phyloP scores from a whole-genome alignment of 2,329 filamentous ascomycete species.

The Aureobasidium sp. region DNA sequence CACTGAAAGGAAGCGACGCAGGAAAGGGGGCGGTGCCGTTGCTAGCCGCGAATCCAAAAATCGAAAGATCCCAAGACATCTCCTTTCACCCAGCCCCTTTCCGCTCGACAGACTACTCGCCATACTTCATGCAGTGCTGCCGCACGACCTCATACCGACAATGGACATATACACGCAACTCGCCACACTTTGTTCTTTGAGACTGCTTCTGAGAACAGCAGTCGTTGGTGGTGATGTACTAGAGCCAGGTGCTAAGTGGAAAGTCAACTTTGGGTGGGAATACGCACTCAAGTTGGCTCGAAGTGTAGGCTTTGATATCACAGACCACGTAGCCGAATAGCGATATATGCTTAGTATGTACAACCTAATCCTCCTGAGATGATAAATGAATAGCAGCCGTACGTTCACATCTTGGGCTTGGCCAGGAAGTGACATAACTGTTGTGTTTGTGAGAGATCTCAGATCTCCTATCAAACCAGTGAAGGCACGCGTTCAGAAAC shows the following conservation, averaged over 20 bases:
- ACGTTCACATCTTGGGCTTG: too few species aligned
- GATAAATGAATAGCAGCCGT: too few species aligned
- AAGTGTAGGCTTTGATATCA: slow-evolving; percentile 68
- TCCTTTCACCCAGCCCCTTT: slow-evolving; percentile 71
- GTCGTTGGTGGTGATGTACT: slow-evolving; percentile 55
- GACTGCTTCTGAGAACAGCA: slow-evolving; percentile 58
- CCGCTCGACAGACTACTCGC: slow-evolving; percentile 71
- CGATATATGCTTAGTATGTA: neutral
- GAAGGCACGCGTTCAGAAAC: too few species aligned
- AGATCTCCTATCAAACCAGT: too few species aligned
- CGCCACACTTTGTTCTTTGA: slow-evolving; percentile 64
- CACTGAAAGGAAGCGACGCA: slow-evolving; percentile 44
- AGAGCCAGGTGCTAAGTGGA: slow-evolving; percentile 66
- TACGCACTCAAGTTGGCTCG: slow-evolving; percentile 62
- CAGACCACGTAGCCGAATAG: slow-evolving; percentile 66
- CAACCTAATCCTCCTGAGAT: too few species aligned
- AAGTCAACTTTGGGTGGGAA: slow-evolving; percentile 74
- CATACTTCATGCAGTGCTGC: slow-evolving; percentile 62
- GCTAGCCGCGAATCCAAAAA: slow-evolving; percentile 36
- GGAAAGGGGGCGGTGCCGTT: slow-evolving; percentile 44
- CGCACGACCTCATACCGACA: slow-evolving; percentile 35
- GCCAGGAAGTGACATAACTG: too few species aligned
- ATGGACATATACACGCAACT: slow-evolving; percentile 50
- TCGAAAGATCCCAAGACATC: slow-evolving; percentile 67
- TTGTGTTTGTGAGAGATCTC: too few species aligned